Conservation (phyloP, 345 rosid species). For the Lepidium aucheri region DNA sequence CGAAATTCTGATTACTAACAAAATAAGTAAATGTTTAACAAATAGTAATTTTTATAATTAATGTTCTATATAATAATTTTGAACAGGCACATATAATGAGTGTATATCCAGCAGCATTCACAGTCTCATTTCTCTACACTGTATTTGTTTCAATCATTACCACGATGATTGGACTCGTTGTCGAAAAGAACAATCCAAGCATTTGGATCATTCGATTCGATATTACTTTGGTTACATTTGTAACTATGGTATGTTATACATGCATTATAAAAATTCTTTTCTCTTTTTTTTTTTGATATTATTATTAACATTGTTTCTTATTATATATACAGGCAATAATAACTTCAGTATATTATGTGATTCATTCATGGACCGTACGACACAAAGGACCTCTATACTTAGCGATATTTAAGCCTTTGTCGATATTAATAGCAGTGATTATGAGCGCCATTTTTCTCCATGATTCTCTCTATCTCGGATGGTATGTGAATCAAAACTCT, state of each 20-base stretch:
- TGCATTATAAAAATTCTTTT: background rate
- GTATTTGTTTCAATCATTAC: constrained; percentile 32
- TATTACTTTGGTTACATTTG: constrained; percentile 8
- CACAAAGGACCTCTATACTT: constrained; percentile 61
- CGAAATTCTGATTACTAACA: too few species aligned
- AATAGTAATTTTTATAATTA: background rate
- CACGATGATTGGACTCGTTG: constrained; percentile 39
- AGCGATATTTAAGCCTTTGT: constrained; percentile 55
- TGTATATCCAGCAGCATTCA: constrained; percentile 64
- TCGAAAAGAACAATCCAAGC: constrained; percentile 35
- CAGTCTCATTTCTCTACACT: constrained; percentile 55
- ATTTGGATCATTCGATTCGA: constrained; percentile 48
- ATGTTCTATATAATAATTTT: background rate
- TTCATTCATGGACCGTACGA: constrained; percentile 45
- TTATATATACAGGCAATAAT: constrained; percentile 36
- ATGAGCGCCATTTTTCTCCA: constrained; percentile 50
- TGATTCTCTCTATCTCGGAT: constrained; percentile 53
- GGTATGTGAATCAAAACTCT: constrained; percentile 28
- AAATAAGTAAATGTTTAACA: too few species aligned
- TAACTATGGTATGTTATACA: background rate
- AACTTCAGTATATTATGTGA: constrained; percentile 32
- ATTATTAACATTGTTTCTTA: background rate
- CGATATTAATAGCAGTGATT: constrained; percentile 54
- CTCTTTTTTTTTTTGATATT: background rate
- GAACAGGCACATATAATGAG: constrained; percentile 59